These are phyloP conservation scores for Talinum fruticosum DNA, from an alignment of 148 eudicot genomes.

Conservation along the genomic window DNA sequence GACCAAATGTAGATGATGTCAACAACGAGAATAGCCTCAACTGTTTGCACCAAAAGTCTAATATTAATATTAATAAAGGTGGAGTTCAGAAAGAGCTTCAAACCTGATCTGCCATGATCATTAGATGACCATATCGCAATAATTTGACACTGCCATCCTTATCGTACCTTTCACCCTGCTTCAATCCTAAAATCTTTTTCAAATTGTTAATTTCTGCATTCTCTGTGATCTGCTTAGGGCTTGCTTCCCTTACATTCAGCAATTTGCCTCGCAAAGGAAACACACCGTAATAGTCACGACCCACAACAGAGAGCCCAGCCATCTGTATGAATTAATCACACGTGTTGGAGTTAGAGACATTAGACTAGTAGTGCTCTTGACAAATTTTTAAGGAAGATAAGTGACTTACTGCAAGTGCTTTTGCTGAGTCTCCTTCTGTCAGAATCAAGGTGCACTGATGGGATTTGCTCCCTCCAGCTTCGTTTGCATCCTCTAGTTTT, in stretches of 20 bases:
- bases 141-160: conserved; percentile 41
- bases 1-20: neutral
- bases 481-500: conserved; percentile 82
- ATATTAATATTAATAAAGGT: neutral
- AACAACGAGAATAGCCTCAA: neutral
- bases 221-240: conserved; percentile 63
- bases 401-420: conserved; percentile 82
- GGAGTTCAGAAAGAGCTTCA: neutral
- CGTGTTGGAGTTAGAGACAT: neutral
- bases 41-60: neutral
- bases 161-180: conserved; percentile 73
- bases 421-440: conserved; percentile 98
- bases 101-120: conserved; percentile 99
- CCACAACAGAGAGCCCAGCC: conserved; percentile 75
- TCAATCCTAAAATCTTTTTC: conserved; percentile 84
- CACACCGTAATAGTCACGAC: conserved; percentile 67
- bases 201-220: conserved; percentile 73
- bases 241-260: conserved; percentile 99
- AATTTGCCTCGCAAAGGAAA: conserved; percentile 92
- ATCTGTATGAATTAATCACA: conserved; percentile 38
- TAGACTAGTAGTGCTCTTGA: too few species aligned
- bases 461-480: conserved; percentile 68
- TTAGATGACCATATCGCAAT: conserved; percentile 88
- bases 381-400: neutral
- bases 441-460: conserved; percentile 80